Base-by-base conservation (phyloP, 2,329 filamentous ascomycete genomes). In the Neofusicoccum ribis region DNA sequence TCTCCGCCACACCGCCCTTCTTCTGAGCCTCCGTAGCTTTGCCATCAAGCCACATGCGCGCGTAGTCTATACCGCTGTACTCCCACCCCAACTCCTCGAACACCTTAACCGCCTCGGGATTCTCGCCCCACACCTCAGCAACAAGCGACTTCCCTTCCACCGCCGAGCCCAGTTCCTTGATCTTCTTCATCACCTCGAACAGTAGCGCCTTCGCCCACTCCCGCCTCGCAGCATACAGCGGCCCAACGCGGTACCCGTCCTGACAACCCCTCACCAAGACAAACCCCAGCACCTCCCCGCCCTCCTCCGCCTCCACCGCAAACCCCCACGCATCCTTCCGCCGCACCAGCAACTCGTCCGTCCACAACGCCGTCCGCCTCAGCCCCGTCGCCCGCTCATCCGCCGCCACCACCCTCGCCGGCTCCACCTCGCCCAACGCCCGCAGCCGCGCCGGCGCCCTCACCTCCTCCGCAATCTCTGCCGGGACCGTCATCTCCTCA, bases 31-130 rank as follows among this genome's bases (percentile, higher is more conserved):
- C 61, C 7, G 76, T 72, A 11, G 73, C 72, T 23, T 69, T 69
- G 0, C 72, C 74, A 51, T 73, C 62, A 11, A 74, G 58, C 77
- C 77, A 78, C 77, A 79, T 80, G 20, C 77, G 72, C 69, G 76
- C 70, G 67, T 76, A 78, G 39, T 75, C 70, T 6, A 78, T 46
- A 5, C 71, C 73, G 12, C 66, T 67, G 37, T 65, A 68, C 23
- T 64, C 60, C 73, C 74, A 79, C 6, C 76, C 76, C 7, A 75
- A 54, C 3, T 73, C 69, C 47, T 76, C 70, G 63, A 80, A 77
- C 9, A 77, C 63, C 41, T 67, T 69, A 39, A 68, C 65, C 0
- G 72, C 75, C 1, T 69, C 54, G 2, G 67, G 31, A 70, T 79
- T 78, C 3, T 68, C 69, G 8, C 70, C 69, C 67, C 76, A 78